Percentiles rank a stretch among this genome's conserved stretches.
These are phyloP conservation scores for Solanum hybrid DNA, from an alignment of 305 asterid genomes.

Conservation along the genomic window DNA sequence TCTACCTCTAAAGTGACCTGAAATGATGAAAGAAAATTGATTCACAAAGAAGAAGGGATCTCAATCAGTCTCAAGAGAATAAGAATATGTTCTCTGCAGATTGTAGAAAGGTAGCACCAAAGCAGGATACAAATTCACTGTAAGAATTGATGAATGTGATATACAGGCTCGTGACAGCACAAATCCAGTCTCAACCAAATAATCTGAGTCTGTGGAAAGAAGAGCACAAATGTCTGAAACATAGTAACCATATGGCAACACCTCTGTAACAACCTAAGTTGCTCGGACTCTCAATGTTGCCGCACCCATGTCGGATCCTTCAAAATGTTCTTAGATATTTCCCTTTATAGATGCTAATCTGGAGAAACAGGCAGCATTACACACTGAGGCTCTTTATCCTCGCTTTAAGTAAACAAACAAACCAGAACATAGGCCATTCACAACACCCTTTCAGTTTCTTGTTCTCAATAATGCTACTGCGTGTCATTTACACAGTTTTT, in stretches of 20 bases:
- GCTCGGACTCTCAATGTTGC: neutral
- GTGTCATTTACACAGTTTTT: neutral
- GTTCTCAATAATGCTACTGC: neutral
- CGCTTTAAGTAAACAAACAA: neutral
- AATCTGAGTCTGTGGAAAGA: neutral
- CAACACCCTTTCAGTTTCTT: neutral
- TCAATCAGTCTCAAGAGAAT: neutral
- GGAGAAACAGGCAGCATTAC: neutral
- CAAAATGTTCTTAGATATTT: neutral
- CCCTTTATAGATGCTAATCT: neutral
- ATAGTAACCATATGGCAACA: neutral
- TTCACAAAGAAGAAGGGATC: neutral
- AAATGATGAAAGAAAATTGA: neutral
- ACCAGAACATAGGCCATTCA: neutral
- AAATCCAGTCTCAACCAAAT: neutral
- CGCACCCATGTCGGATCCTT: neutral
- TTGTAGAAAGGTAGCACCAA: neutral
- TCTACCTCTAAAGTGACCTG: conserved; percentile 43
- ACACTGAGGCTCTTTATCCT: neutral
- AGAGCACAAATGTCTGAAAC: neutral
- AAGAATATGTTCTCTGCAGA: neutral
- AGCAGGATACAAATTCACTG: neutral
- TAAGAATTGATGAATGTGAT: neutral
- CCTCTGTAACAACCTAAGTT: neutral
- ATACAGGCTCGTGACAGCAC: neutral